Evolutionary conservation across 352 stramenopile genomes (phyloP).

Genomic region (Pythium oligandrum): DNA sequence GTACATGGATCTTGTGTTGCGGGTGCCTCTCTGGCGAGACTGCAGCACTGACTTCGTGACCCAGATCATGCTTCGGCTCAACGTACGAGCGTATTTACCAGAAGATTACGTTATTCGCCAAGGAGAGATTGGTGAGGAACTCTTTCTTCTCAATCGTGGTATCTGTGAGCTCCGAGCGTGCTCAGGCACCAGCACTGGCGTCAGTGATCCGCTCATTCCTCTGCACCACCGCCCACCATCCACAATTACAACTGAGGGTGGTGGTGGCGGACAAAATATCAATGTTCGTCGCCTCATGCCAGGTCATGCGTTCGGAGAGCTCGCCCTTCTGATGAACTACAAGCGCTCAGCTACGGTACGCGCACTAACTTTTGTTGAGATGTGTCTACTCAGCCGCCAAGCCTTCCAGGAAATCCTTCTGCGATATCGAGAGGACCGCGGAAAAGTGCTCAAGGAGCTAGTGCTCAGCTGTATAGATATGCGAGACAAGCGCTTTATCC

Average conservation of each 20-base stretch:
- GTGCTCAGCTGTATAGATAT: slow-evolving; percentile 23
- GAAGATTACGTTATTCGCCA: slow-evolving; percentile 38
- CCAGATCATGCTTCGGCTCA: slow-evolving; percentile 24
- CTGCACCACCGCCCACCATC: slow-evolving; percentile 9
- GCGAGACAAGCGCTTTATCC: slow-evolving; percentile 19
- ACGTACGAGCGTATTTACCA: slow-evolving; percentile 29
- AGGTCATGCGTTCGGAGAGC: slow-evolving; percentile 33
- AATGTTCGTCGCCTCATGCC: slow-evolving; percentile 26
- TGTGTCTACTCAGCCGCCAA: slow-evolving; percentile 17
- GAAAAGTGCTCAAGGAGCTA: slow-evolving; percentile 14
- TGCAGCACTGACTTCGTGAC: slow-evolving; percentile 31
- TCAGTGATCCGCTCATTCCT: slow-evolving; percentile 2
- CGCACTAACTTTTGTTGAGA: slow-evolving; percentile 22
- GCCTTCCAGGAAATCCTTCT: slow-evolving; percentile 22
- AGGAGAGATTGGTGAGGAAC: slow-evolving; percentile 27
- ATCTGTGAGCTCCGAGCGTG: slow-evolving; percentile 28
- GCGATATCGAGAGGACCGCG: slow-evolving; percentile 19
- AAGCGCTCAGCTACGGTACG: slow-evolving; percentile 21
- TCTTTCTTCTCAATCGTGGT: slow-evolving; percentile 36
- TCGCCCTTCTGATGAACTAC: slow-evolving; percentile 33
- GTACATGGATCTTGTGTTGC: slow-evolving; percentile 27
- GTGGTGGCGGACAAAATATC: slow-evolving; percentile 1
- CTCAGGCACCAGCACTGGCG: background rate
- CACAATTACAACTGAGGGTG: no score
- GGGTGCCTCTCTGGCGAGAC: slow-evolving; percentile 26